Evolutionary conservation across 2,329 filamentous ascomycete species (phyloP).

Genomic region (Exserohilum rostratum): DNA sequence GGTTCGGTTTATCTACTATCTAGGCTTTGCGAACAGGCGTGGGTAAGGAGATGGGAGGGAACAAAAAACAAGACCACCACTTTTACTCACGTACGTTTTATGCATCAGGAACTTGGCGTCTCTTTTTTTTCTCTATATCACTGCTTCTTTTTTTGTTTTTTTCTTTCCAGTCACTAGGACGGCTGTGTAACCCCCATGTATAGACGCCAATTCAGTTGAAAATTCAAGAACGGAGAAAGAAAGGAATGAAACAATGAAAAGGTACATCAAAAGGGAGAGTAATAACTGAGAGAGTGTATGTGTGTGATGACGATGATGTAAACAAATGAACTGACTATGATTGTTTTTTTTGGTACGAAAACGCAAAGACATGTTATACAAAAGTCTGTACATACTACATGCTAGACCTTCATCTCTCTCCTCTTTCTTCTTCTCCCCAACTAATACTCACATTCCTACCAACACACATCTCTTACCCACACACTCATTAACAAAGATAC

Average conservation of each 20-base stretch:
- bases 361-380: not conserved
- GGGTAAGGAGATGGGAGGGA: too few species aligned
- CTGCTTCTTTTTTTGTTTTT: not conserved
- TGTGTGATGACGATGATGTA: too few species aligned
- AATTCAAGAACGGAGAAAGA: too few species aligned
- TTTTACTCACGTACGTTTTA: not conserved
- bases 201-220: too few species aligned
- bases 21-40: constrained; percentile 7
- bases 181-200: too few species aligned
- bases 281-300: too few species aligned
- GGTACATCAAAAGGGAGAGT: too few species aligned
- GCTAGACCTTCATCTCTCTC: not conserved
- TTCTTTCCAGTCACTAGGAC: too few species aligned
- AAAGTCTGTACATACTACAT: not conserved
- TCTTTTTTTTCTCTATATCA: not conserved
- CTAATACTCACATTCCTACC: not conserved
- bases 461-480: not conserved
- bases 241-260: too few species aligned
- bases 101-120: constrained; percentile 2
- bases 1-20: constrained; percentile 1
- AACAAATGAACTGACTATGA: not conserved
- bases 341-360: not conserved
- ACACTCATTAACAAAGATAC: not conserved
- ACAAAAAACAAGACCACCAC: too few species aligned
- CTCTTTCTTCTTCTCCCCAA: too few species aligned